A percentile compares a stretch with the other conserved stretches of the same genome.
Conservation (phyloP, 139 green algal species). For the Volvox reticuliferus region DNA sequence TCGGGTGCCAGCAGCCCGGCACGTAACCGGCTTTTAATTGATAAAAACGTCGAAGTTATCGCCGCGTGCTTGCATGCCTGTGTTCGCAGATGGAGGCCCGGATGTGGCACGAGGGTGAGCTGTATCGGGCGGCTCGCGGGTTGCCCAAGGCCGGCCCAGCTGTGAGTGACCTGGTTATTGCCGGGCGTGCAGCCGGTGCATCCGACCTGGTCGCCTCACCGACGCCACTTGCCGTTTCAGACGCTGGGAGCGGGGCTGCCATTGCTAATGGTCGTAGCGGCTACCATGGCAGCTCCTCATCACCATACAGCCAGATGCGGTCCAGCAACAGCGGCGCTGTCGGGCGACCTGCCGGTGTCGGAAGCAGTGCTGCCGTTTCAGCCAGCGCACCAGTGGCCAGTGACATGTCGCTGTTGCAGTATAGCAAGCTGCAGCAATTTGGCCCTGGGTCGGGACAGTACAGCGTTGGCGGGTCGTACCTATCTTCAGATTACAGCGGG, state of each 20-base stretch:
- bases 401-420: slow-evolving; percentile 59
- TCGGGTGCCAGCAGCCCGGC: too few species aligned
- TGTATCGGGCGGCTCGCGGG: slow-evolving; percentile 49
- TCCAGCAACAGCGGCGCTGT: neutral
- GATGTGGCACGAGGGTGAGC: slow-evolving; percentile 71
- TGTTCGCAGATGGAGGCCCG: slow-evolving; percentile 36
- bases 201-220: neutral
- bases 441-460: neutral
- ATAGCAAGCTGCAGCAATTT: slow-evolving; percentile 29
- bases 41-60: too few species aligned
- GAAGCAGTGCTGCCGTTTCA: neutral
- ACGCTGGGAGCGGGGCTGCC: neutral
- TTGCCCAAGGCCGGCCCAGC: slow-evolving; percentile 44
- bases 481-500: neutral
- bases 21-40: too few species aligned
- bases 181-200: slow-evolving; percentile 23
- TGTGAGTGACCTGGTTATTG: slow-evolving; percentile 42
- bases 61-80: too few species aligned
- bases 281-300: neutral
- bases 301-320: neutral
- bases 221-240: neutral
- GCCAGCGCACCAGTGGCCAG: neutral
- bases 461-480: neutral
- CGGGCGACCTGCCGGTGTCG: neutral
- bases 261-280: neutral